Conservation (phyloP, 2,329 filamentous ascomycete genomes). For the Thelonectria olida region DNA sequence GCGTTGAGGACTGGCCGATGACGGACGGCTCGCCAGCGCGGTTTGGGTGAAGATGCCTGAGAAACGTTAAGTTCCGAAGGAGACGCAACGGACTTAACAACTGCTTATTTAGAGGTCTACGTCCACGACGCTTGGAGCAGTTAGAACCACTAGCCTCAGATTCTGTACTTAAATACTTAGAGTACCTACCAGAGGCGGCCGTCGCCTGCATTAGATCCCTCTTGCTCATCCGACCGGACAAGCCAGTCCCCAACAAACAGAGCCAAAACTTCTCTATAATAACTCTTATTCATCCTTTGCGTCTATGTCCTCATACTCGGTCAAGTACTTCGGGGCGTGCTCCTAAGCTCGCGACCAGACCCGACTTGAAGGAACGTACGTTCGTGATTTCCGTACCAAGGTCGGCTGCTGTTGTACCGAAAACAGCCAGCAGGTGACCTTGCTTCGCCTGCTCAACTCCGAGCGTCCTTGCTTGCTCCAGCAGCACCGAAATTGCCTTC, state of each 20-base stretch:
- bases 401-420: slow-evolving; percentile 54
- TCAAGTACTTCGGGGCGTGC: slow-evolving; percentile 78
- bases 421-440: slow-evolving; percentile 42
- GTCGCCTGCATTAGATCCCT: too few species aligned
- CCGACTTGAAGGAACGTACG: slow-evolving; percentile 82
- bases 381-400: slow-evolving; percentile 73
- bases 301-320: slow-evolving; percentile 86
- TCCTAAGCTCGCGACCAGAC: slow-evolving; percentile 76
- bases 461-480: slow-evolving; percentile 12
- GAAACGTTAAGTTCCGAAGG: too few species aligned
- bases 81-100: too few species aligned
- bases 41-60: too few species aligned
- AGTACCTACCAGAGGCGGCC: too few species aligned
- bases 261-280: slow-evolving; percentile 2
- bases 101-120: too few species aligned
- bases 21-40: too few species aligned
- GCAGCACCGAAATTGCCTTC: slow-evolving; percentile 7
- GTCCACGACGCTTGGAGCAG: too few species aligned
- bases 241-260: slow-evolving; percentile 8
- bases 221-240: too few species aligned
- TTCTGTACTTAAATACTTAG: too few species aligned
- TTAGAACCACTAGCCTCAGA: too few species aligned
- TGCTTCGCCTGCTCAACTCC: slow-evolving; percentile 13
- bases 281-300: slow-evolving; percentile 70
- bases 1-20: too few species aligned